These are phyloP conservation scores for Pleodorina starrii DNA, from an alignment of 139 green algal species.

Conservation along the genomic window DNA sequence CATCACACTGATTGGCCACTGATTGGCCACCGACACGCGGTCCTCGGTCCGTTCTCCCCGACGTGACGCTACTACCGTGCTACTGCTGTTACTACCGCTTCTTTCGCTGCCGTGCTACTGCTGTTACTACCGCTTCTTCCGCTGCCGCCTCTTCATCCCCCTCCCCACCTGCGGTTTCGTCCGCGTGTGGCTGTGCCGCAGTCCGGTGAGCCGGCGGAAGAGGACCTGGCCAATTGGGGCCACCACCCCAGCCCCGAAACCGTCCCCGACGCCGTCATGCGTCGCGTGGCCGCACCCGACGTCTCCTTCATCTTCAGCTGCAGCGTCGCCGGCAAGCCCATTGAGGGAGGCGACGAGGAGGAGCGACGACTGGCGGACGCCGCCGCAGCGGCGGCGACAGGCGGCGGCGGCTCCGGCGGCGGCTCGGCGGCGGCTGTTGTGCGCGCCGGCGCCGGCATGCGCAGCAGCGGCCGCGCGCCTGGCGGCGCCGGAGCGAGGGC, in stretches of 20 bases:
- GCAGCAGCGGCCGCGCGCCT: no score
- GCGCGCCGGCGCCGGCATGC: background rate
- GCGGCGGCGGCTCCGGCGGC: background rate
- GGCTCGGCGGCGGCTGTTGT: background rate
- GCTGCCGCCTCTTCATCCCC: no score
- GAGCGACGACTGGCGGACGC: slow-evolving; percentile 5
- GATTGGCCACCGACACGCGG: no score
- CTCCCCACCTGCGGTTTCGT: no score
- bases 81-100: no score
- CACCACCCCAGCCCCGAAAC: slow-evolving; percentile 85
- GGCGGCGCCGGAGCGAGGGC: no score
- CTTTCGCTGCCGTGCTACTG: no score
- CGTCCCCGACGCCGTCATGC: slow-evolving; percentile 87
- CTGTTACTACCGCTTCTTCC: no score
- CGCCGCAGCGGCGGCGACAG: background rate
- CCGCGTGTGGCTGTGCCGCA: slow-evolving; percentile 67
- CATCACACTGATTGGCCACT: no score
- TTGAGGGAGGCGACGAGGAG: slow-evolving; percentile 47
- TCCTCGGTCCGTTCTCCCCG: no score
- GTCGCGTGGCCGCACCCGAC: slow-evolving; percentile 63
- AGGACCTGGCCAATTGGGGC: slow-evolving; percentile 93
- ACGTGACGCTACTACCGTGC: no score
- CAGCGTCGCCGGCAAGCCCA: slow-evolving; percentile 69
- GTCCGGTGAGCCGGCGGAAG: slow-evolving; percentile 89
- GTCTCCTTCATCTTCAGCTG: slow-evolving; percentile 95